Percentiles rank a stretch among this genome's conserved stretches.
Evolutionary conservation across 2,329 filamentous ascomycete species (phyloP).

Genomic region (Raffaelea arxii): DNA sequence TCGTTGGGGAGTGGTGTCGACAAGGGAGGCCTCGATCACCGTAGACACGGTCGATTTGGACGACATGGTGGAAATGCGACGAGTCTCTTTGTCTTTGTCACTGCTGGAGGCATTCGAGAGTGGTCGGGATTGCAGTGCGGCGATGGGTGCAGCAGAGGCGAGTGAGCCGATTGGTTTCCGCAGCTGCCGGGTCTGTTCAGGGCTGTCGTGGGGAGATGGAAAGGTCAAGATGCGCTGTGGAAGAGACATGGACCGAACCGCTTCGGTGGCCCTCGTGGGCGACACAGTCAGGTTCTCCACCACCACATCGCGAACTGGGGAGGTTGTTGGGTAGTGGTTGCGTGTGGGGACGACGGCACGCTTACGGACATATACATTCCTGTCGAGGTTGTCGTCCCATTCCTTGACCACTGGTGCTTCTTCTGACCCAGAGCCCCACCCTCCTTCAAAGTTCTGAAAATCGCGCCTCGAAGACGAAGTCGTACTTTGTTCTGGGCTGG

Average conservation of each 20-base stretch:
- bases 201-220: conserved; percentile 24
- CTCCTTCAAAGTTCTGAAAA: conserved; percentile 48
- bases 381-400: conserved; percentile 44
- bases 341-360: conserved; percentile 23
- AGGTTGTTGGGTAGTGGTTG: background rate
- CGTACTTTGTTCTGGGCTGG: conserved; percentile 27
- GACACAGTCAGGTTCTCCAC: conserved; percentile 37
- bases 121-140: background rate
- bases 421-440: conserved; percentile 40
- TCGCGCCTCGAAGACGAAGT: conserved; percentile 35
- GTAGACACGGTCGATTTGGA: conserved; percentile 45
- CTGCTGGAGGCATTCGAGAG: conserved; percentile 28
- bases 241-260: conserved; percentile 36
- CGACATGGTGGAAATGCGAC: conserved; percentile 44
- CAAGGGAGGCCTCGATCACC: conserved; percentile 46
- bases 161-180: background rate
- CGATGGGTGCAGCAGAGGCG: conserved; percentile 6
- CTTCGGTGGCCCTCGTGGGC: conserved; percentile 42
- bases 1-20: conserved; percentile 38
- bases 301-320: conserved; percentile 25
- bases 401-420: conserved; percentile 39
- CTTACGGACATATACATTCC: conserved; percentile 45
- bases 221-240: conserved; percentile 30
- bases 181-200: conserved; percentile 3
- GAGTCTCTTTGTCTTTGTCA: conserved; percentile 26